These are phyloP conservation scores for Haematococcus lacustris DNA, from an alignment of 139 green algal genomes.

Conservation along the genomic window DNA sequence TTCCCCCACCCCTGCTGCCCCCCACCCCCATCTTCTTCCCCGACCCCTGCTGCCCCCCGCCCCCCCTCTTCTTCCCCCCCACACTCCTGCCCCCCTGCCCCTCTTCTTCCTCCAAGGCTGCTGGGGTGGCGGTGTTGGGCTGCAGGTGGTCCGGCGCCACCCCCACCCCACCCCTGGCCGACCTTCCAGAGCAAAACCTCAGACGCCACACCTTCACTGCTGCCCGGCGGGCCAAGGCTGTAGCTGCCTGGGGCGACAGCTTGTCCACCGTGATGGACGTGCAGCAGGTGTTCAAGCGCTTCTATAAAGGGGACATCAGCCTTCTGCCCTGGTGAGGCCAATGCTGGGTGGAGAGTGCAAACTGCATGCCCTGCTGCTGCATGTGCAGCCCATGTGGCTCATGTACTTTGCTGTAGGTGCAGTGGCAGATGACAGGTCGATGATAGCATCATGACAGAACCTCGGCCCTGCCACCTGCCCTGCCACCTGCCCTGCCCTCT, in stretches of 20 bases:
- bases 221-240: conserved; percentile 43
- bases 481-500: no score
- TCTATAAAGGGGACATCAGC: conserved; percentile 48
- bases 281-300: conserved; percentile 50
- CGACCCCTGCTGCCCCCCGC: no score
- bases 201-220: conserved; percentile 47
- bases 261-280: conserved; percentile 49
- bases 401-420: not conserved
- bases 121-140: not conserved
- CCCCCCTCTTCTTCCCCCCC: no score
- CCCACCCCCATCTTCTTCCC: no score
- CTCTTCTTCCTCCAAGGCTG: not conserved
- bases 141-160: not conserved
- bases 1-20: no score
- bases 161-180: conserved; percentile 4
- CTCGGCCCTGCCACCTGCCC: not conserved
- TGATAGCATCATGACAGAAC: not conserved
- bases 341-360: not conserved
- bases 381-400: not conserved
- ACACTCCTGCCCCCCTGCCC: conserved; percentile 30
- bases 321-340: conserved; percentile 73
- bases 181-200: conserved; percentile 45
- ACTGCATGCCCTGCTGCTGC: not conserved
- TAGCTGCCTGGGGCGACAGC: conserved; percentile 40
- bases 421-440: not conserved